phyloP scores from a whole-genome alignment of 768 basidiomycete genomes.

The Hemileccinum impolitum region DNA sequence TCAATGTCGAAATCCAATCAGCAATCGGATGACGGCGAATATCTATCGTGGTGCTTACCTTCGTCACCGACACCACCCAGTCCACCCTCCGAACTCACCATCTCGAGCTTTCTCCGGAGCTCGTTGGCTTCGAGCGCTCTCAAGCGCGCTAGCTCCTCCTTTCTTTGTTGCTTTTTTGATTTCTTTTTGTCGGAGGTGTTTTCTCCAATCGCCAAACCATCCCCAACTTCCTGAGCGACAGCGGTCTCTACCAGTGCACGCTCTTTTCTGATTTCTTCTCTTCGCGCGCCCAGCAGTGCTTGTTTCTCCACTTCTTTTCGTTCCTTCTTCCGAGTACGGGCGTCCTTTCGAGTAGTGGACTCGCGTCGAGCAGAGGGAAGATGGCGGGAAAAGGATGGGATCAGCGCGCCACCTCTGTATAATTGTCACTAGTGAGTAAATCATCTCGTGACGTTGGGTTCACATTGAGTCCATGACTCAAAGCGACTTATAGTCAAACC shows the following conservation, averaged over 20 bases:
- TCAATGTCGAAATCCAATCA: neutral
- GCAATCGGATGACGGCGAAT: neutral
- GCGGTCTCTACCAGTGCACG: constrained; percentile 60
- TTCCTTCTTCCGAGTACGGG: constrained; percentile 72
- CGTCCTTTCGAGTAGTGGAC: constrained; percentile 78
- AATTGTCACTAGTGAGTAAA: neutral
- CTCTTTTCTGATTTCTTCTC: constrained; percentile 73
- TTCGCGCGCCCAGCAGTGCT: constrained; percentile 76
- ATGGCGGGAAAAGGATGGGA: constrained; percentile 75
- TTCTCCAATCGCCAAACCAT: constrained; percentile 21
- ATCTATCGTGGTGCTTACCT: constrained; percentile 15
- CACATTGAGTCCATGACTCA: neutral
- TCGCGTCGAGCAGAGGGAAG: constrained; percentile 64
- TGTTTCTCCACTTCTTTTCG: constrained; percentile 66
- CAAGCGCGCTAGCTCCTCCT: constrained; percentile 77
- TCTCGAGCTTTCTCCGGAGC: constrained; percentile 68
- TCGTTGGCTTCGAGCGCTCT: constrained; percentile 86
- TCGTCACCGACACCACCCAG: constrained; percentile 30
- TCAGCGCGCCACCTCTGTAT: constrained; percentile 58
- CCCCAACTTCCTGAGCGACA: constrained; percentile 57
- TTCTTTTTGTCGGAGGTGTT: constrained; percentile 61
- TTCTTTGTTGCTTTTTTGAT: constrained; percentile 28
- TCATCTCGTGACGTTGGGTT: neutral
- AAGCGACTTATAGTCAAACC: neutral
- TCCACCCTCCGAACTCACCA: constrained; percentile 70